Base-by-base conservation (phyloP, 352 stramenopile species). In the Lagenidium giganteum region DNA sequence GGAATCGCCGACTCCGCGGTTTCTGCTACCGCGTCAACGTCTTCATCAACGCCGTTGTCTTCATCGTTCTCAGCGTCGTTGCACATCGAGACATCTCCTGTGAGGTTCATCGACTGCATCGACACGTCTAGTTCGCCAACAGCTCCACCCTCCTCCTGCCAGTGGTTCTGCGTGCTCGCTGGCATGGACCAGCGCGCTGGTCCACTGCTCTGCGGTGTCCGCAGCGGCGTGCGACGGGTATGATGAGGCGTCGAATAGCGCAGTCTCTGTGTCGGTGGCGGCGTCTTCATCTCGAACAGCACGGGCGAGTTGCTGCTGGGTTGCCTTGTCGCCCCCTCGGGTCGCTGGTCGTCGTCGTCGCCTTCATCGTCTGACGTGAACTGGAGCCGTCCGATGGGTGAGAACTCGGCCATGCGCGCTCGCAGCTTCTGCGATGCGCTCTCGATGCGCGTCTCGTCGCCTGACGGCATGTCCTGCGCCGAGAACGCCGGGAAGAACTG, bases 81-180 rank as follows among this genome's bases (percentile, higher is more conserved):
- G 17, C 29, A 40, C n/a, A 36, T 41, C 27, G 29, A 13, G 21
- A 74, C 55, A 20, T 80, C 63, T 28, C 74, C 72, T 25, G 70
- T 77, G n/a, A 85, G 37, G 32, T 83, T 61, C 61, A 86, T 70
- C n/a, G 67, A 83, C 21, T 83, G 72, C 72, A 86, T 88, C 2
- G 76, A 86, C 5, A 71, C 65, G 42, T 88, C 66, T 23, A 88
- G 53, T 42, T 81, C 54, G 8, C 33, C 36, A 1, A 64, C 51
- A 6, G 44, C 12, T 32, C 42, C 36, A 35, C 54, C 22, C 4
- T 26, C 9, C 8, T 25, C n/a, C 27, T 12, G 20, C 31, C 30
- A 67, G 34, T 25, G 34, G 44, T 35, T 47, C 20, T 48, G 57
- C 38, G 31, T 8, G 4, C 12, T 5, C 17, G 31, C 31, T 37